Conservation (phyloP, 2,329 filamentous ascomycete species). For the Colletotrichum lindemuthianum region DNA sequence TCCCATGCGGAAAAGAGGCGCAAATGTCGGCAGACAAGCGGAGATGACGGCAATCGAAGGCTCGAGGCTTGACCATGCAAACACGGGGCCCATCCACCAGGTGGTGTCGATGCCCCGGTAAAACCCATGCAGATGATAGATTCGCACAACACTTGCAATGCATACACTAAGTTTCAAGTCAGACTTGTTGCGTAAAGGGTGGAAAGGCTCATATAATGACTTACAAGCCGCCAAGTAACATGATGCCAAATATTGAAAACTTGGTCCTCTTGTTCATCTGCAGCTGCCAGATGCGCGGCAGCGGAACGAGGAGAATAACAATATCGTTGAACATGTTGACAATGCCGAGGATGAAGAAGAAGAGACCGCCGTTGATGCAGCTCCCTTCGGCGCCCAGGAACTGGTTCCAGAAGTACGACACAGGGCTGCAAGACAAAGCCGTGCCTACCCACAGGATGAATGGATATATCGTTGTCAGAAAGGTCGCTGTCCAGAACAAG, state of each 20-base stretch:
- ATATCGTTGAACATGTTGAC: constrained; percentile 33
- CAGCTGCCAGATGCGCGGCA: constrained; percentile 29
- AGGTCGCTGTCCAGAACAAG: constrained; percentile 14
- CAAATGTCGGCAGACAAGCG: constrained; percentile 50
- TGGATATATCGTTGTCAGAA: constrained; percentile 18
- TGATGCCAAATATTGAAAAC: constrained; percentile 22
- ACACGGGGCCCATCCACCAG: constrained; percentile 31
- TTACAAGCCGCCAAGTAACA: constrained; percentile 30
- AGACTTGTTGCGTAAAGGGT: neutral
- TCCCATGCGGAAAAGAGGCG: constrained; percentile 39
- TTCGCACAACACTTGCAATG: constrained; percentile 16
- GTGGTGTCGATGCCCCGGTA: constrained; percentile 23
- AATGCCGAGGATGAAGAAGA: constrained; percentile 18
- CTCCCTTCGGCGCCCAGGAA: constrained; percentile 15
- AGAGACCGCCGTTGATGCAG: constrained; percentile 23
- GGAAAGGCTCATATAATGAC: neutral
- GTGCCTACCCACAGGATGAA: constrained; percentile 30
- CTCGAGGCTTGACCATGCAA: constrained; percentile 52
- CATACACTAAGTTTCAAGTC: neutral
- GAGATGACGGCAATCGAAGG: constrained; percentile 51
- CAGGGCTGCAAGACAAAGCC: constrained; percentile 17
- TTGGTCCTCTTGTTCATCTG: constrained; percentile 29
- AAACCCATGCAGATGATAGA: constrained; percentile 12
- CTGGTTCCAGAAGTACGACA: constrained; percentile 24
- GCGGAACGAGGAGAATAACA: constrained; percentile 28